Conservation (phyloP, 352 stramenopile species). For the Phytophthora sansomeana region DNA sequence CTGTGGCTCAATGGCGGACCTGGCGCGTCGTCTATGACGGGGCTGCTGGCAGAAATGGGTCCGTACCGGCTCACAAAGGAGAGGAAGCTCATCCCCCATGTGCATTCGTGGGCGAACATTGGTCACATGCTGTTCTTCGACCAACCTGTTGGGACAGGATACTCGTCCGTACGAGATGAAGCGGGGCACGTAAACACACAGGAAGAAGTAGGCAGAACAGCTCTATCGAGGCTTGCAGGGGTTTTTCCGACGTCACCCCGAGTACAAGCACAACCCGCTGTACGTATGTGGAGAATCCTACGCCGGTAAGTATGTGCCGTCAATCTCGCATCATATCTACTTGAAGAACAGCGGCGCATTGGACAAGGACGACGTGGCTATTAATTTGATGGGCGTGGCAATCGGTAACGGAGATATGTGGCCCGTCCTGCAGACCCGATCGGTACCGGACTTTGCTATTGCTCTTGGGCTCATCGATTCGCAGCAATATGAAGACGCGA, state of each 20-base stretch:
- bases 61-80: conserved; percentile 77
- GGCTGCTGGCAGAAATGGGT: conserved; percentile 79
- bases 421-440: conserved; percentile 83
- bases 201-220: conserved; percentile 77
- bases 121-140: conserved; percentile 90
- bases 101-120: conserved; percentile 76
- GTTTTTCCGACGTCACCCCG: conserved; percentile 91
- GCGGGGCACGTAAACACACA: conserved; percentile 77
- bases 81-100: conserved; percentile 73
- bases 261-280: conserved; percentile 72
- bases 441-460: conserved; percentile 83
- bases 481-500: conserved; percentile 81
- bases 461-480: conserved; percentile 84
- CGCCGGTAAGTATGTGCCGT: conserved; percentile 97
- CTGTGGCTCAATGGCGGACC: conserved; percentile 87
- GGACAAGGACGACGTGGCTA: conserved; percentile 42
- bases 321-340: conserved; percentile 95
- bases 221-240: conserved; percentile 93
- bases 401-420: conserved; percentile 93
- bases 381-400: conserved; percentile 90
- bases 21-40: conserved; percentile 82
- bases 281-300: conserved; percentile 94
- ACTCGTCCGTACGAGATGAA: conserved; percentile 77
- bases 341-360: conserved; percentile 69
- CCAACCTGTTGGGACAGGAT: conserved; percentile 83